phyloP scores from a whole-genome alignment of 441 rosid genomes.

The Omphalea diandra region DNA sequence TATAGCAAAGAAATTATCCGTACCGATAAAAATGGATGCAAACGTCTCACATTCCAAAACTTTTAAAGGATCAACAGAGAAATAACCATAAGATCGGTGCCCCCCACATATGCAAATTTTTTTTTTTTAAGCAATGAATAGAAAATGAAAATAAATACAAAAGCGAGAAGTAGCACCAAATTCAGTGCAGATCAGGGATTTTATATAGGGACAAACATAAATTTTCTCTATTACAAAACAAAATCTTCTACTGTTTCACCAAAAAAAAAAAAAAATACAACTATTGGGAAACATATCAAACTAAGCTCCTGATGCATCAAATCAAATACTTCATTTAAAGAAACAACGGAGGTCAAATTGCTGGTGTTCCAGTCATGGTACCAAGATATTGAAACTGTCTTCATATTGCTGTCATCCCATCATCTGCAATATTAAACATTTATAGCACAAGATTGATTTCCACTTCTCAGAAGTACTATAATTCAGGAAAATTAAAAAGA shows the following conservation, averaged over 20 bases:
- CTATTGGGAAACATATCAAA: not conserved
- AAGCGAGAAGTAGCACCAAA: not conserved
- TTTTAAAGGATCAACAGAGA: too few species aligned
- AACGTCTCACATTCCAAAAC: too few species aligned
- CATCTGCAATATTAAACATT: slow-evolving; percentile 52
- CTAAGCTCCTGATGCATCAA: not conserved
- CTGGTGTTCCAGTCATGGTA: not conserved
- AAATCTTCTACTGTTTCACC: not conserved
- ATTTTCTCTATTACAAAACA: slow-evolving; percentile 1
- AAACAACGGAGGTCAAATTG: not conserved
- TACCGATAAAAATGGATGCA: too few species aligned
- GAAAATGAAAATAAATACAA: not conserved
- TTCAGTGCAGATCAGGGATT: not conserved
- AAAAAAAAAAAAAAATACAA: slow-evolving; percentile 18
- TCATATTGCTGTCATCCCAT: slow-evolving; percentile 38
- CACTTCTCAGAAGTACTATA: not conserved
- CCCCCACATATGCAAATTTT: too few species aligned
- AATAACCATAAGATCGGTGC: too few species aligned
- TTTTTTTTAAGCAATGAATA: not conserved
- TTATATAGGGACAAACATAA: not conserved
- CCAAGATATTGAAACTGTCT: not conserved
- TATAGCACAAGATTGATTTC: slow-evolving; percentile 12
- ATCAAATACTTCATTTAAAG: slow-evolving; percentile 4
- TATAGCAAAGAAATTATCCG: too few species aligned
- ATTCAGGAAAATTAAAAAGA: not conserved